Conservation (phyloP, 129 eudicot species). For the Ambrosia trifida region DNA sequence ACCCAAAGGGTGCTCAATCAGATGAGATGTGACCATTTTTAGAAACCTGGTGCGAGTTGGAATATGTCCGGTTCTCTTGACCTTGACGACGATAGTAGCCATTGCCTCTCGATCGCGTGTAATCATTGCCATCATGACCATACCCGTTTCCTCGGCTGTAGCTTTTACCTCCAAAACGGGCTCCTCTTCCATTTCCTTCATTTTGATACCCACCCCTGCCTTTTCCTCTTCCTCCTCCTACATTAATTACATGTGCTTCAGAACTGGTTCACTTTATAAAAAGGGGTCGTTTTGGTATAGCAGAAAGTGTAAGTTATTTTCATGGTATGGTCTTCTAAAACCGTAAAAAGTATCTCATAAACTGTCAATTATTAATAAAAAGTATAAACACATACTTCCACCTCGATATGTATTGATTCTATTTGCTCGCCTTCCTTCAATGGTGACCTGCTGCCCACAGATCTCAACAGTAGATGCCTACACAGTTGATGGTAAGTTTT, state of each 20-base stretch:
- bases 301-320: neutral
- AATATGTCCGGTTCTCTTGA: constrained; percentile 25
- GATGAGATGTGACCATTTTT: constrained; percentile 46
- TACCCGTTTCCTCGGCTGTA: constrained; percentile 40
- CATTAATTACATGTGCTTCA: neutral
- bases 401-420: constrained; percentile 63
- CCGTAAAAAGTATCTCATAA: neutral
- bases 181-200: constrained; percentile 76
- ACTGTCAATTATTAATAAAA: neutral
- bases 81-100: constrained; percentile 61
- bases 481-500: constrained; percentile 16
- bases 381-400: constrained; percentile 67
- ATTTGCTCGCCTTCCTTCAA: constrained; percentile 89
- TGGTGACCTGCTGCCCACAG: constrained; percentile 64
- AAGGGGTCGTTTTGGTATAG: neutral
- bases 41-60: constrained; percentile 41
- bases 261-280: neutral
- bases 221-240: constrained; percentile 78
- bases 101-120: constrained; percentile 67
- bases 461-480: constrained; percentile 80
- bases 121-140: constrained; percentile 50
- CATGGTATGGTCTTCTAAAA: neutral
- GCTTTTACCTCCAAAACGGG: constrained; percentile 52
- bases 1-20: constrained; percentile 34
- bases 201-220: constrained; percentile 64